Evolutionary conservation across 2,329 filamentous ascomycete species (phyloP).

Genomic region (Arachnomyces sp.): DNA sequence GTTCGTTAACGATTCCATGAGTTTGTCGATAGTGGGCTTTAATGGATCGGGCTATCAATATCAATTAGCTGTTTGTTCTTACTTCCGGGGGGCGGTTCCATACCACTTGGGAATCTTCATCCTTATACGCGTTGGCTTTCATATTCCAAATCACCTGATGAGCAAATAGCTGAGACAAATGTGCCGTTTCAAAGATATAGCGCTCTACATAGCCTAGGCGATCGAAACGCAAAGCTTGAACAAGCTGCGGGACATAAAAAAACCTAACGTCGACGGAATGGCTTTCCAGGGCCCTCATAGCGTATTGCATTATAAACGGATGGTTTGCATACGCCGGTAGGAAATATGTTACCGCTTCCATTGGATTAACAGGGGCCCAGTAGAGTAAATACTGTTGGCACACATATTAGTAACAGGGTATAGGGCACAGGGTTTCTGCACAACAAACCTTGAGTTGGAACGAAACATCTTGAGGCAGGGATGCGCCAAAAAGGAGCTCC

Average conservation of each 20-base stretch:
- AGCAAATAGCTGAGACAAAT: constrained; percentile 95
- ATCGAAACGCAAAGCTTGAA: constrained; percentile 91
- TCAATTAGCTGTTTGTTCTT: constrained; percentile 7
- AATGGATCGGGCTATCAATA: constrained; percentile 66
- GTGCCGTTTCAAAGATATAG: constrained; percentile 93
- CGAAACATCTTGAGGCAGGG: constrained; percentile 69
- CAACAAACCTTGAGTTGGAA: constrained; percentile 69
- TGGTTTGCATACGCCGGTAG: constrained; percentile 84
- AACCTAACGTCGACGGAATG: constrained; percentile 96
- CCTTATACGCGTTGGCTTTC: constrained; percentile 98
- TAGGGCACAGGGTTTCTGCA: not conserved
- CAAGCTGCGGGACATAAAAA: constrained; percentile 97
- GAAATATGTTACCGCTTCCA: constrained; percentile 90
- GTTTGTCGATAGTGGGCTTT: constrained; percentile 86
- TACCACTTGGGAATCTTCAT: constrained; percentile 81
- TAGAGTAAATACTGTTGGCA: constrained; percentile 68
- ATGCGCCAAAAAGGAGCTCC: constrained; percentile 68
- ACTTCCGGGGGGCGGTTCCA: constrained; percentile 25
- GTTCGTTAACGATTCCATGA: constrained; percentile 74
- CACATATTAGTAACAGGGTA: constrained; percentile 19
- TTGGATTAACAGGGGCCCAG: constrained; percentile 87
- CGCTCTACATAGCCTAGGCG: constrained; percentile 87
- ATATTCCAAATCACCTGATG: constrained; percentile 99
- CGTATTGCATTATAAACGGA: constrained; percentile 90
- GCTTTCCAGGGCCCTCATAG: constrained; percentile 87